Conservation (phyloP, 2,329 filamentous ascomycete genomes). For the Ophiostoma ulmi region DNA sequence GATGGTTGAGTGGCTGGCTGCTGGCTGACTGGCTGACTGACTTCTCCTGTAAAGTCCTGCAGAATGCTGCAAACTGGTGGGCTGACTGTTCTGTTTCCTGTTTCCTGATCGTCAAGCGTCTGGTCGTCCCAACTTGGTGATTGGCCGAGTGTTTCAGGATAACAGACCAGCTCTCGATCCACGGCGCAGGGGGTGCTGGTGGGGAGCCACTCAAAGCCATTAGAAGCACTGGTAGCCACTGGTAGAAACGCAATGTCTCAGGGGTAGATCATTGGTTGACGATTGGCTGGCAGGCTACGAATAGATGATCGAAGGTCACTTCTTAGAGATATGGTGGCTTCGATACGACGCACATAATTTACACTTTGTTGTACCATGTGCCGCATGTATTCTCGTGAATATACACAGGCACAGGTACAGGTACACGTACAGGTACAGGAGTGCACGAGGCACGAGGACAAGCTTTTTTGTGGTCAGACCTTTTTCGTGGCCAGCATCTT, state of each 20-base stretch:
- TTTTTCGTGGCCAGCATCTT: background rate
- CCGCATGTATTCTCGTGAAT: slow-evolving; percentile 1
- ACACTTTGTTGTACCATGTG: background rate
- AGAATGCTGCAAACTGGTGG: background rate
- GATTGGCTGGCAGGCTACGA: background rate
- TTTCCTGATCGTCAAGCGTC: slow-evolving; percentile 20
- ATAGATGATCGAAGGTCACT: background rate
- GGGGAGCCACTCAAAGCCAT: background rate
- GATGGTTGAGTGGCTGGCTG: background rate
- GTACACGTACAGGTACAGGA: no score
- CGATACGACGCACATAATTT: slow-evolving; percentile 5
- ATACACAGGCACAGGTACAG: background rate
- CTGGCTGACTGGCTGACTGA: no score
- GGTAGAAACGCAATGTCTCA: background rate
- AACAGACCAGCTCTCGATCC: background rate
- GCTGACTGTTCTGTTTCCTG: slow-evolving; percentile 17
- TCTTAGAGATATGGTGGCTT: background rate
- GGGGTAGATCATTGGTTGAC: background rate
- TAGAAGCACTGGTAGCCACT: background rate
- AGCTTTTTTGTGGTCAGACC: background rate
- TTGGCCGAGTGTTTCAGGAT: slow-evolving; percentile 25
- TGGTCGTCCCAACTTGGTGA: slow-evolving; percentile 17
- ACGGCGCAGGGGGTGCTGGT: background rate
- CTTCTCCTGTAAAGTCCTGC: background rate
- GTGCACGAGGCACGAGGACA: background rate